A percentile compares a stretch with the other conserved stretches of the same genome.
Evolutionary conservation across 106 monocot genomes (phyloP).

Genomic region (Alisma plantagoaquatica): DNA sequence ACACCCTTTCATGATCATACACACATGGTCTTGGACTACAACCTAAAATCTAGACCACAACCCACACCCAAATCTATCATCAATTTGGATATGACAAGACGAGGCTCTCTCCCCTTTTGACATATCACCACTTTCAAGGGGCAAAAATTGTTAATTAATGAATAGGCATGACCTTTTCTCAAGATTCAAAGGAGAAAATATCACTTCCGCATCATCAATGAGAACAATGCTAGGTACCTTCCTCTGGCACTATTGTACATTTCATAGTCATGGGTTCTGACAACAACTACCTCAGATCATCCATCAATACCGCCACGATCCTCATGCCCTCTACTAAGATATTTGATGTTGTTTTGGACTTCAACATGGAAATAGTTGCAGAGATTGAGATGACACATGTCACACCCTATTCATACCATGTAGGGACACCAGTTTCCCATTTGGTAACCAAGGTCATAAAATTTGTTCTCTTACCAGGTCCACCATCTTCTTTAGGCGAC

Average conservation of each 20-base stretch:
- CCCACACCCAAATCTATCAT: no score
- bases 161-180: no score
- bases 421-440: not conserved
- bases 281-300: not conserved
- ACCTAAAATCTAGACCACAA: no score
- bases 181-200: not conserved
- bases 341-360: constrained; percentile 1
- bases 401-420: constrained; percentile 1
- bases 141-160: no score
- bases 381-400: not conserved
- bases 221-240: constrained; percentile 6
- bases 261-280: constrained; percentile 2
- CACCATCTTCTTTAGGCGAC: not conserved
- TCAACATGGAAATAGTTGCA: not conserved
- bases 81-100: no score
- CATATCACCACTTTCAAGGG: no score
- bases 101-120: no score
- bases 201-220: constrained; percentile 9
- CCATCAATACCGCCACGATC: not conserved
- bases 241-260: not conserved
- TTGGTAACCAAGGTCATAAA: not conserved
- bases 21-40: no score
- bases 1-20: no score
- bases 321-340: not conserved
- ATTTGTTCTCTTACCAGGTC: not conserved